A percentile compares a stretch with the other conserved stretches of the same genome.
Conservation (phyloP, 768 basidiomycete genomes). For the Tricholoma matsutake region DNA sequence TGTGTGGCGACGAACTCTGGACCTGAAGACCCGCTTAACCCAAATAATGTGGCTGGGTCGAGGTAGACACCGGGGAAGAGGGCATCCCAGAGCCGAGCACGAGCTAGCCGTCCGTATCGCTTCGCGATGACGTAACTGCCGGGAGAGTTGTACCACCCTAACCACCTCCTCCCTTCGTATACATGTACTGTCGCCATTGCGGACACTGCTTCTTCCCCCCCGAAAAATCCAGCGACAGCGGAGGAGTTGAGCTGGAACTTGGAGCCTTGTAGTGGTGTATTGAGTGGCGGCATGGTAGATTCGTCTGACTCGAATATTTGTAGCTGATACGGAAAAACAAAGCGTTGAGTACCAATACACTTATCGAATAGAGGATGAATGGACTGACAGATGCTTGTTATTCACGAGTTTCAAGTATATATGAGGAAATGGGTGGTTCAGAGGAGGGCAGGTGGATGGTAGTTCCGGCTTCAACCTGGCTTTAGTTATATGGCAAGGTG, state of each 20-base stretch:
- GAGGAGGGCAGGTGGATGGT: too few species aligned
- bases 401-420: too few species aligned
- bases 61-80: slow-evolving; percentile 31
- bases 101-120: slow-evolving; percentile 27
- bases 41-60: slow-evolving; percentile 25
- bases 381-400: too few species aligned
- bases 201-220: slow-evolving; percentile 32
- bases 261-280: neutral
- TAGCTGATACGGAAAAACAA: too few species aligned
- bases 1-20: slow-evolving; percentile 23
- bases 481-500: too few species aligned
- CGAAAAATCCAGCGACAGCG: slow-evolving; percentile 33
- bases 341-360: too few species aligned
- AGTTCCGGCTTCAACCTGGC: too few species aligned
- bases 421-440: too few species aligned
- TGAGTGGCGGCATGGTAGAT: slow-evolving; percentile 10
- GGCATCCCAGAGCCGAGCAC: slow-evolving; percentile 30
- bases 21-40: slow-evolving; percentile 22
- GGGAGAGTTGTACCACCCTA: slow-evolving; percentile 37
- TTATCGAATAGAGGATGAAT: too few species aligned
- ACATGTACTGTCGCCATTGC: slow-evolving; percentile 33
- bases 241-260: slow-evolving; percentile 15
- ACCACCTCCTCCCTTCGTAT: slow-evolving; percentile 27
- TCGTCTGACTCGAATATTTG: too few species aligned
- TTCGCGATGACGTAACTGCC: slow-evolving; percentile 29